Conservation (phyloP, 1,284 basidiomycete genomes). For the Inonotus hispidus region DNA sequence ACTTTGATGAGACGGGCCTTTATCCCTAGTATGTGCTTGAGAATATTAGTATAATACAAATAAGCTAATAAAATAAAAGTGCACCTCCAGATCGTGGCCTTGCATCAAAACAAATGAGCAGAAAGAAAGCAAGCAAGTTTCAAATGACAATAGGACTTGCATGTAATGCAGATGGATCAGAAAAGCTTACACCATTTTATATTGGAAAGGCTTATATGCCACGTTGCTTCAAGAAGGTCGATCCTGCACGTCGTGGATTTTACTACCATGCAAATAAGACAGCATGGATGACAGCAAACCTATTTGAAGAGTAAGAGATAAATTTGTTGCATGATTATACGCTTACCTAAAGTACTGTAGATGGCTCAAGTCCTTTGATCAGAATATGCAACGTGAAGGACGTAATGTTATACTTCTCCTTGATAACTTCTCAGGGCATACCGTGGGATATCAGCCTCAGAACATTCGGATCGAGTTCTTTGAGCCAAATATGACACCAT, state of each 20-base stretch:
- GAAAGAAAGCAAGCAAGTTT: constrained; percentile 30
- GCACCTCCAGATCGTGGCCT: constrained; percentile 30
- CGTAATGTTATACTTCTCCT: constrained; percentile 3
- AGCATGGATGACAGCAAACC: constrained; percentile 31
- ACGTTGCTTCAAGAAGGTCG: constrained; percentile 23
- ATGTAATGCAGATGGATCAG: constrained; percentile 29
- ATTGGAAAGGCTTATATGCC: constrained; percentile 32
- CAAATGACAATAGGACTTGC: constrained; percentile 27
- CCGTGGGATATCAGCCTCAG: constrained; percentile 10
- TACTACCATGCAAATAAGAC: constrained; percentile 33
- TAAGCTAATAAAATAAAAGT: constrained; percentile 25
- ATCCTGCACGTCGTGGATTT: constrained; percentile 24
- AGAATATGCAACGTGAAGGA: background rate
- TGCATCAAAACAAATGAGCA: constrained; percentile 20
- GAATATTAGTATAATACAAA: constrained; percentile 29
- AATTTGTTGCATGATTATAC: background rate
- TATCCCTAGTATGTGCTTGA: constrained; percentile 22
- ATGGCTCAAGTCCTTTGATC: background rate
- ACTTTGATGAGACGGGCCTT: constrained; percentile 34
- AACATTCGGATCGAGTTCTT: constrained; percentile 28
- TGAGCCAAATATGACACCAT: constrained; percentile 27
- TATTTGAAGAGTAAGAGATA: constrained; percentile 31
- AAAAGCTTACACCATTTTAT: constrained; percentile 27
- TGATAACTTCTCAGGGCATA: constrained; percentile 19
- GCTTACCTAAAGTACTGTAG: background rate